Evolutionary conservation across 495 filamentous ascomycete genomes (phyloP), one percentile per base, ranked within the genome.

Genomic region (Parathielavia hyrcaniae): DNA sequence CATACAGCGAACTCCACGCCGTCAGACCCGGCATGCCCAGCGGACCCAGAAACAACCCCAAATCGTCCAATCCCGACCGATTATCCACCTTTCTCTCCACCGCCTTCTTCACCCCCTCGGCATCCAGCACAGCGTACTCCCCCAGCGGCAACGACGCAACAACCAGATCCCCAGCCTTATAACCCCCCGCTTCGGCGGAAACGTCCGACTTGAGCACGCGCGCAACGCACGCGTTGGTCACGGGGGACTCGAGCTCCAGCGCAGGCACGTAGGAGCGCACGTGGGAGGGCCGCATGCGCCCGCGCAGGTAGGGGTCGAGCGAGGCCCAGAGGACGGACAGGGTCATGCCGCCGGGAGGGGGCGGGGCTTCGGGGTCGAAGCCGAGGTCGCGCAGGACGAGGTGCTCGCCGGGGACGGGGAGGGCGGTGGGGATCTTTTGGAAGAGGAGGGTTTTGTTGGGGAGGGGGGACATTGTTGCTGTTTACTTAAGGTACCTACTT

Each of bases 21-120:
- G 90, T 93, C 65, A 95, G 69, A 23, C 90, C 90, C 4, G 90
- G 88, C 89, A 96, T 95, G 30, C 90, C 90, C 22, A 96, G 75
- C 14, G 87, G 79, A 14, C 90, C 89, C 13, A 90, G 65, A 64
- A 86, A 88, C 51, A 79, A 57, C 55, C 79, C 82, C 4, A 81
- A 70, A 43, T 88, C 86, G 50, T 61, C 57, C 11, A 89, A 73
- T 30, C 81, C 79, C 57, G 84, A 73, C 20, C 79, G 79, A 65
- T 88, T 89, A 3, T 55, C 19, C 0, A 59, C 4, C 47, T 59
- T 55, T 40, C 41, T 7, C 10, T 5, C 12, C 13, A 34, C 19
- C 9, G 26, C 13, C 5, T 9, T 66, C 50, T 9, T 66, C 51
- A 55, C 69, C 32, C 70, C 54, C 8, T 61, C 44, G 22, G 68